phyloP scores from a whole-genome alignment of 2,329 filamentous ascomycete species.

The Trichoderma koningii region DNA sequence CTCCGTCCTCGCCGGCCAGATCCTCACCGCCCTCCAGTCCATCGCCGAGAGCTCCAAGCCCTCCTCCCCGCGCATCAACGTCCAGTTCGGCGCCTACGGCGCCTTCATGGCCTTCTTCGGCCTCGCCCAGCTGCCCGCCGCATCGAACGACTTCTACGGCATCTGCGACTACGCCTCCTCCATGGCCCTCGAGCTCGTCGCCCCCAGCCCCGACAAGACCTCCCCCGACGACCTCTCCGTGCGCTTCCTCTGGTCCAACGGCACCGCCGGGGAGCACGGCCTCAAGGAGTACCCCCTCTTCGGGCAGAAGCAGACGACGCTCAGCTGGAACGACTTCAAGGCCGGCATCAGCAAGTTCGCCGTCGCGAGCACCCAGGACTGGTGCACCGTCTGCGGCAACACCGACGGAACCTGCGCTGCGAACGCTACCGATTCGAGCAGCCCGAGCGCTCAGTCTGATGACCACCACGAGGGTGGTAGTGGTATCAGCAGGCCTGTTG shows the following conservation, averaged over 20 bases:
- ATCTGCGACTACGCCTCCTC: slow-evolving; percentile 82
- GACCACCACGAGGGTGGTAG: slow-evolving; percentile 40
- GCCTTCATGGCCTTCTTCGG: slow-evolving; percentile 66
- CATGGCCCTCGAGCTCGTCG: slow-evolving; percentile 75
- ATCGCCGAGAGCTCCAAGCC: slow-evolving; percentile 49
- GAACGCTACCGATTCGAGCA: slow-evolving; percentile 33
- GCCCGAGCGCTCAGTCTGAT: slow-evolving; percentile 32
- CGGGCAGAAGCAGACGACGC: slow-evolving; percentile 54
- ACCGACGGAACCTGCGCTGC: slow-evolving; percentile 65
- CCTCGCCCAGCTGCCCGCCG: slow-evolving; percentile 53
- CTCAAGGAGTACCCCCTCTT: slow-evolving; percentile 58
- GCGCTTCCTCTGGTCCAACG: slow-evolving; percentile 64
- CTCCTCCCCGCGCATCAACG: slow-evolving; percentile 45
- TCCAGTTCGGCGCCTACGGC: slow-evolving; percentile 64
- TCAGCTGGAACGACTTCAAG: slow-evolving; percentile 72
- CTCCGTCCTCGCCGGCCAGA: slow-evolving; percentile 57
- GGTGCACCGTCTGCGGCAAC: slow-evolving; percentile 78
- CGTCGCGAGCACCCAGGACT: slow-evolving; percentile 63
- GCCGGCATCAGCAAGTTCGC: slow-evolving; percentile 65
- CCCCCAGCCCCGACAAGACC: slow-evolving; percentile 56
- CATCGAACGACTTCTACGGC: slow-evolving; percentile 67
- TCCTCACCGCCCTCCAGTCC: slow-evolving; percentile 55
- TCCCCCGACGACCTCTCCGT: slow-evolving; percentile 53
- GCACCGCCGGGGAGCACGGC: slow-evolving; percentile 56
- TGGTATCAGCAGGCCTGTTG: slow-evolving; percentile 68